phyloP scores from a whole-genome alignment of 441 rosid genomes.

The Erodium trifolium region DNA sequence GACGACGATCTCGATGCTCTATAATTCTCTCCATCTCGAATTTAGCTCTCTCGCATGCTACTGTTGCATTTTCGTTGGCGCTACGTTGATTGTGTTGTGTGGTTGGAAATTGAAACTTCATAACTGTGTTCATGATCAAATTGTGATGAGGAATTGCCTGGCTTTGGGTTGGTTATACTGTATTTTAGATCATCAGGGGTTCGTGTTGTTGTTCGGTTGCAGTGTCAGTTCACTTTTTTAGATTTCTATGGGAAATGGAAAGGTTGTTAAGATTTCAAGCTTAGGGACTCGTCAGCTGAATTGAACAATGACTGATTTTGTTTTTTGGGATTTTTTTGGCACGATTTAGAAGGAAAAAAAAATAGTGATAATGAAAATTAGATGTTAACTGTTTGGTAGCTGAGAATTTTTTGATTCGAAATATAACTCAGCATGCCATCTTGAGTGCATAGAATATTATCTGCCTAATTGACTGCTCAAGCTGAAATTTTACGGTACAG shows the following conservation, averaged over 20 bases:
- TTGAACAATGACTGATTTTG: neutral
- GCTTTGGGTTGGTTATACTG: neutral
- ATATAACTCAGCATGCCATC: neutral
- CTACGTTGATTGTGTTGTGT: neutral
- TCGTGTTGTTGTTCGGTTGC: neutral
- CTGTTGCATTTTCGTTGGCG: neutral
- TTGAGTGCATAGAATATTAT: neutral
- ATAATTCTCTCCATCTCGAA: slow-evolving; percentile 20
- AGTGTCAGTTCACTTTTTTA: neutral
- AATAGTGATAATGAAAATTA: neutral
- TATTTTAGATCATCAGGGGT: neutral
- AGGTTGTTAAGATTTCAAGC: neutral
- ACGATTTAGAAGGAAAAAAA: neutral
- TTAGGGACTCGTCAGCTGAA: neutral
- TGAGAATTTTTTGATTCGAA: neutral
- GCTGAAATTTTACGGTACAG: neutral
- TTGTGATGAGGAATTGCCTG: neutral
- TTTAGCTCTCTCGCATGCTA: neutral
- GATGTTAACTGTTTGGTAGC: neutral
- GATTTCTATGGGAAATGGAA: neutral
- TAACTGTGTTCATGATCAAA: neutral
- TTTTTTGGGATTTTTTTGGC: neutral
- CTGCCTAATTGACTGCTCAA: neutral
- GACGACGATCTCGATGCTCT: slow-evolving; percentile 37
- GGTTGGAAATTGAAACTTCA: neutral